A percentile compares a stretch with the other conserved stretches of the same genome.
Conservation (phyloP, 2,329 filamentous ascomycete species). For the Botrytis hyacinthi region DNA sequence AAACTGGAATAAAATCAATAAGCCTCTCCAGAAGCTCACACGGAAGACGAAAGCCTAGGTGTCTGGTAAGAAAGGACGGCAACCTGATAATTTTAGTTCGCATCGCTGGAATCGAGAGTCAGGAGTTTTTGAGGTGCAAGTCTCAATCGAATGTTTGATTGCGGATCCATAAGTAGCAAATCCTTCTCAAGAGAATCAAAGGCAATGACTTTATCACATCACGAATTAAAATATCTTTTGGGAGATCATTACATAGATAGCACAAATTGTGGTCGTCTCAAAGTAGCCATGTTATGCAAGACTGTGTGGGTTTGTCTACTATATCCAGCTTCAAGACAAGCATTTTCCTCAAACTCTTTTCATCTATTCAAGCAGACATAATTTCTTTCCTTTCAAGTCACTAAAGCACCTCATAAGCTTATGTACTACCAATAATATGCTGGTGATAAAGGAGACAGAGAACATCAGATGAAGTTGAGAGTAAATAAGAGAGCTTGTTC, state of each 20-base stretch:
- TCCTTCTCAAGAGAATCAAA: neutral
- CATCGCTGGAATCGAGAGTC: neutral
- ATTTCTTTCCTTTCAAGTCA: neutral
- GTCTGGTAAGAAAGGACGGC: too few relatives aligned
- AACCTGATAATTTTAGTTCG: neutral
- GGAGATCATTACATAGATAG: neutral
- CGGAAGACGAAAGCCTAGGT: neutral
- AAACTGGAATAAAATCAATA: neutral
- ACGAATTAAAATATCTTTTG: neutral
- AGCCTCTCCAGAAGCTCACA: neutral
- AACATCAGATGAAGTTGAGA: too few relatives aligned
- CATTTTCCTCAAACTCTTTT: neutral
- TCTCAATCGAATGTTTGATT: neutral
- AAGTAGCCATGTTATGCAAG: neutral
- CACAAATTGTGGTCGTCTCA: neutral
- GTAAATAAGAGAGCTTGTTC: neutral
- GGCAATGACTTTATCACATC: neutral
- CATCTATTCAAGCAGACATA: neutral
- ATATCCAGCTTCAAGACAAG: neutral
- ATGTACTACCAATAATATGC: neutral
- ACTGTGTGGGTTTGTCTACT: too few relatives aligned
- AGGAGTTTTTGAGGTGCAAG: neutral
- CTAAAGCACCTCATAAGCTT: neutral
- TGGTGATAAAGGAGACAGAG: too few relatives aligned
- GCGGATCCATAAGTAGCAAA: neutral